phyloP scores from a whole-genome alignment of 768 basidiomycete species.

The Leccinum disarticulatum region DNA sequence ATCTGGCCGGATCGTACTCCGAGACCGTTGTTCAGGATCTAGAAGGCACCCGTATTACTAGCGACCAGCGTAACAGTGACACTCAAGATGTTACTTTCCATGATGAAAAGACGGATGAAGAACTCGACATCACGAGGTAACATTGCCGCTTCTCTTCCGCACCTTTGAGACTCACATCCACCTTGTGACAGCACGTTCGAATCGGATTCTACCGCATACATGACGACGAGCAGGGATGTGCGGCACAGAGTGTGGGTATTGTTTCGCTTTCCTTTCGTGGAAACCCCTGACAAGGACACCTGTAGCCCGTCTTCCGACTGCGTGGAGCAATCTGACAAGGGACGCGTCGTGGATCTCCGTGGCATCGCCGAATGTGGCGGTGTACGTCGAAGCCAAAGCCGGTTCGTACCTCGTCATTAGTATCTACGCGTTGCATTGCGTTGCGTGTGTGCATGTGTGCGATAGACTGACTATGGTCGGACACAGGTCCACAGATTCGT shows the following conservation, averaged over 20 bases:
- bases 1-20: neutral
- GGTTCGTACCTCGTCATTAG: slow-evolving; percentile 4
- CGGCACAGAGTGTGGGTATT: slow-evolving; percentile 4
- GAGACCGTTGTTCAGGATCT: neutral
- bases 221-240: neutral
- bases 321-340: slow-evolving; percentile 1
- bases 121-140: neutral
- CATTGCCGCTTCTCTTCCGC: neutral
- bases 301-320: slow-evolving; percentile 10
- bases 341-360: neutral
- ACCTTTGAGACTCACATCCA: neutral
- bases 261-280: neutral
- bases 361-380: slow-evolving; percentile 7
- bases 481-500: neutral
- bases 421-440: too few relatives aligned
- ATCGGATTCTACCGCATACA: neutral
- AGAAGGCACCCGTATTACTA: neutral
- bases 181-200: neutral
- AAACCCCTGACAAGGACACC: neutral
- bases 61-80: neutral
- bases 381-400: slow-evolving; percentile 1
- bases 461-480: neutral
- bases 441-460: neutral
- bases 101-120: neutral
- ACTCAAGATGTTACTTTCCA: neutral